Evolutionary conservation across 1,139 yeast genomes (phyloP).

Genomic region (Hanseniaspora sp.): DNA sequence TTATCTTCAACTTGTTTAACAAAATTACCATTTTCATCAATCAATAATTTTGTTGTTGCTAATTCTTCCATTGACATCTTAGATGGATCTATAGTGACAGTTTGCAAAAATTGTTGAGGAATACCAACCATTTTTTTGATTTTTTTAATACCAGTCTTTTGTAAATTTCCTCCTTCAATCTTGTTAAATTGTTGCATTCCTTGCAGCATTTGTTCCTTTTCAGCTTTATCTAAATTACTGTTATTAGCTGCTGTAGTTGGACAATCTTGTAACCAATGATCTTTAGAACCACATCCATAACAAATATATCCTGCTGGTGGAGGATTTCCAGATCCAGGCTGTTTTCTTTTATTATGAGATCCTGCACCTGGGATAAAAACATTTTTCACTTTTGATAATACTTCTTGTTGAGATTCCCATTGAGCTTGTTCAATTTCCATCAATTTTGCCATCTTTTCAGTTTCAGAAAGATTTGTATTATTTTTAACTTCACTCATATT

Average conservation of each 20-base stretch:
- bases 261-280: conserved; percentile 93
- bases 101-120: conserved; percentile 81
- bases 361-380: conserved; percentile 2
- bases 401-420: conserved; percentile 13
- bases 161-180: conserved; percentile 14
- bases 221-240: conserved; percentile 6
- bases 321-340: conserved; percentile 26
- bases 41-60: conserved; percentile 66
- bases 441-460: conserved; percentile 14
- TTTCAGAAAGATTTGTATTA: conserved; percentile 8
- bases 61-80: conserved; percentile 47
- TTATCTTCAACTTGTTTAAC: conserved; percentile 91
- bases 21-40: conserved; percentile 89
- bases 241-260: conserved; percentile 55
- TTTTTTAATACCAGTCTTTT: conserved; percentile 36
- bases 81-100: conserved; percentile 54
- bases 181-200: conserved; percentile 32
- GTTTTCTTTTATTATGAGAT: conserved; percentile 5
- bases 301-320: conserved; percentile 96
- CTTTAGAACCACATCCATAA: conserved; percentile 91
- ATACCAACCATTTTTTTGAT: conserved; percentile 93
- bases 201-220: conserved; percentile 41
- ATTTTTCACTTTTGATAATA: conserved; percentile 9
- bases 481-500: conserved; percentile 14
- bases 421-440: conserved; percentile 15